Percentiles rank a stretch among this genome's conserved stretches.
phyloP scores from a whole-genome alignment of 2,329 filamentous ascomycete species.

The Rachicladosporium sp. region DNA sequence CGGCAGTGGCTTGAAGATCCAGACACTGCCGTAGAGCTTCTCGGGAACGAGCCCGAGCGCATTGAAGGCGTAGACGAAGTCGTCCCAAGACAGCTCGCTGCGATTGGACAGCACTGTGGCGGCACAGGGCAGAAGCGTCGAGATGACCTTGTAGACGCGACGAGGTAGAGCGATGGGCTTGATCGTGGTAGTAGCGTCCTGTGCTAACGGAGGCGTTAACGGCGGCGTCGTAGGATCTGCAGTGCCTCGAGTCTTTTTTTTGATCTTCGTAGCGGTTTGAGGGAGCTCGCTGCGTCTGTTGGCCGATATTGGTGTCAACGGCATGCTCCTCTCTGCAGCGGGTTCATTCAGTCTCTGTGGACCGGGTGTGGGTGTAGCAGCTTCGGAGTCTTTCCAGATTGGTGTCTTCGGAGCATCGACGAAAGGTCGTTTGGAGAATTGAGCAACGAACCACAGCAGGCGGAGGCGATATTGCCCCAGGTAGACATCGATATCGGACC shows the following conservation, averaged over 20 bases:
- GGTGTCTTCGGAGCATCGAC: no score
- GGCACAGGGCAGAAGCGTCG: slow-evolving; percentile 29
- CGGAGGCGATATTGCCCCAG: background rate
- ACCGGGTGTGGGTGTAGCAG: no score
- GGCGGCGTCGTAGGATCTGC: background rate
- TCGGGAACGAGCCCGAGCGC: slow-evolving; percentile 38
- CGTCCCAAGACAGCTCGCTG: slow-evolving; percentile 41
- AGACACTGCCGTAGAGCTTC: slow-evolving; percentile 50
- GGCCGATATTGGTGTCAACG: no score
- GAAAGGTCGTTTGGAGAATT: no score
- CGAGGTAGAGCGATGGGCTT: slow-evolving; percentile 8
- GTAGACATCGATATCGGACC: slow-evolving; percentile 19
- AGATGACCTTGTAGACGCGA: slow-evolving; percentile 29
- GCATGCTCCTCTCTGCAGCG: no score
- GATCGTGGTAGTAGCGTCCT: background rate
- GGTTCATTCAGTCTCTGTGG: no score
- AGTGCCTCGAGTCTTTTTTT: no score
- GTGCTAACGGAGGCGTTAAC: no score
- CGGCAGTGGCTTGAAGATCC: slow-evolving; percentile 41
- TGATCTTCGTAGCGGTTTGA: no score
- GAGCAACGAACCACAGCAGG: no score
- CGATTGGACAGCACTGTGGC: slow-evolving; percentile 22
- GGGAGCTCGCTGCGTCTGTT: no score
- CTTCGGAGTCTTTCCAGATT: no score
- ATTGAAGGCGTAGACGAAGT: slow-evolving; percentile 42